A percentile compares a stretch with the other conserved stretches of the same genome.
These are phyloP conservation scores for Gremmenia infestans DNA, from an alignment of 2,329 filamentous ascomycete genomes.

Conservation along the genomic window DNA sequence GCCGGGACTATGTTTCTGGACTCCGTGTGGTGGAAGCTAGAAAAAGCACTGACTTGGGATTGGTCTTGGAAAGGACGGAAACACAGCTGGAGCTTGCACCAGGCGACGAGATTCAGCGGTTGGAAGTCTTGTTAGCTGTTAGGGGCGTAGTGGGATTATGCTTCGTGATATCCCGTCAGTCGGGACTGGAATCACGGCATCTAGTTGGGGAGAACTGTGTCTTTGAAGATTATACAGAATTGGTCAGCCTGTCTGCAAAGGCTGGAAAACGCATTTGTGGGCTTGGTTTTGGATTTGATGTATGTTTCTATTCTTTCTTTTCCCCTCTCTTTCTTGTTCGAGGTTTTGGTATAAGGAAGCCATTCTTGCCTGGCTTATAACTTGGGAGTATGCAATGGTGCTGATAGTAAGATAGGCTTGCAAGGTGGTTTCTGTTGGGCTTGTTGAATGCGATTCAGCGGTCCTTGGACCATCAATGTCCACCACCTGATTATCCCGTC, in stretches of 20 bases:
- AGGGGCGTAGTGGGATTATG: neutral
- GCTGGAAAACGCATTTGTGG: neutral
- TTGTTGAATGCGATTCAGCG: neutral
- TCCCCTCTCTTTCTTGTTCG: neutral
- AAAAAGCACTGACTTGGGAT: neutral
- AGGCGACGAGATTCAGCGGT: neutral
- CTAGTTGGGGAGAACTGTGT: neutral
- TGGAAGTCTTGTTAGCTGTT: neutral
- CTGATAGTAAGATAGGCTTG: neutral
- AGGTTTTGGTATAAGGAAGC: neutral
- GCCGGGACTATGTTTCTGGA: neutral
- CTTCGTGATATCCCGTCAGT: neutral
- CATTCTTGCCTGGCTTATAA: neutral
- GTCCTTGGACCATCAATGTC: no score
- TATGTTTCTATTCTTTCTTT: neutral
- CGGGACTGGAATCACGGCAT: neutral
- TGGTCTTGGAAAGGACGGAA: neutral
- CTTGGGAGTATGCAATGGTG: neutral
- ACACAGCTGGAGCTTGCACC: neutral
- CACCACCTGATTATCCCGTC: no score
- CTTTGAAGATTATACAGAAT: neutral
- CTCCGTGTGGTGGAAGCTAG: neutral
- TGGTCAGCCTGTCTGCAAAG: neutral
- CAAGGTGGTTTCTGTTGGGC: neutral
- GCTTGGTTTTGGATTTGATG: neutral